Evolutionary conservation across 2,329 filamentous ascomycete species (phyloP).

Genomic region (Aspergillus amoenus): DNA sequence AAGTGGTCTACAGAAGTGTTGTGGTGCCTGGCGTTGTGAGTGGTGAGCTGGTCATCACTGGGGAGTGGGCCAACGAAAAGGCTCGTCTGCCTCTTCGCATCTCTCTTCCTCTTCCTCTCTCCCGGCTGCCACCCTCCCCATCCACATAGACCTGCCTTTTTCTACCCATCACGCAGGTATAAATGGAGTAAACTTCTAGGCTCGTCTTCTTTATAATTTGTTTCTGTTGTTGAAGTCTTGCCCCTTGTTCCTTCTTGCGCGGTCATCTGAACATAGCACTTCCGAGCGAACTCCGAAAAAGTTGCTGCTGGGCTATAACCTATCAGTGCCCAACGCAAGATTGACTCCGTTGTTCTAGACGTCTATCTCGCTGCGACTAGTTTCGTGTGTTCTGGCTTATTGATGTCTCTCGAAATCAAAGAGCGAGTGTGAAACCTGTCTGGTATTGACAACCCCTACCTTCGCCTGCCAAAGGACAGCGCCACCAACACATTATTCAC

Average conservation of each 20-base stretch:
- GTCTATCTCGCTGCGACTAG: not conserved
- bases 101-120: slow-evolving; percentile 8
- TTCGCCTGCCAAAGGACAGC: slow-evolving; percentile 7
- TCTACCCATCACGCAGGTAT: not conserved
- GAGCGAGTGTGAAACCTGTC: not conserved
- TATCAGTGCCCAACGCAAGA: not conserved
- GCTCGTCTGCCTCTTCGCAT: slow-evolving; percentile 11
- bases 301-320: not conserved
- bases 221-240: not conserved
- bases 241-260: not conserved
- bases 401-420: not conserved
- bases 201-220: not conserved
- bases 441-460: slow-evolving; percentile 7
- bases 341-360: not conserved
- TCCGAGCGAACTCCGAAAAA: not conserved
- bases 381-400: not conserved
- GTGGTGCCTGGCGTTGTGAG: not conserved
- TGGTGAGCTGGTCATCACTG: slow-evolving; percentile 7
- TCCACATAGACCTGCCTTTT: not conserved
- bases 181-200: not conserved
- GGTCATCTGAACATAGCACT: not conserved
- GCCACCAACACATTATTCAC: slow-evolving; percentile 9
- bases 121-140: slow-evolving; percentile 7
- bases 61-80: slow-evolving; percentile 16
- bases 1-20: not conserved